phyloP scores from a whole-genome alignment of 345 rosid species.

The Populus tremula region DNA sequence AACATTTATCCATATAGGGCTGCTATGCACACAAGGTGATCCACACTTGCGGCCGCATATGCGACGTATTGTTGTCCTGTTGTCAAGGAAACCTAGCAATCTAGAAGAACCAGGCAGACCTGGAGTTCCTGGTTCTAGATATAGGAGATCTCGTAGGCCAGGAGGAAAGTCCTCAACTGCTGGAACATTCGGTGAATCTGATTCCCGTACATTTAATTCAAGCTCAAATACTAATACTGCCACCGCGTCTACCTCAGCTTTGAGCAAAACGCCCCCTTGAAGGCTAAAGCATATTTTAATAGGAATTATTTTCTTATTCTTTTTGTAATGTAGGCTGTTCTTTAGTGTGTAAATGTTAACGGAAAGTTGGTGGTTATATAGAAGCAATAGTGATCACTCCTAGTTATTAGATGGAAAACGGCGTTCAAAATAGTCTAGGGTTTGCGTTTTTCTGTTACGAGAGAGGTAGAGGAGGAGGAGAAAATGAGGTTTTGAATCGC shows the following conservation, averaged over 20 bases:
- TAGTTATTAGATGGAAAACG: not conserved
- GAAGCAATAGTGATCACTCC: not conserved
- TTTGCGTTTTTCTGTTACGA: too few species aligned
- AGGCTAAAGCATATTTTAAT: not conserved
- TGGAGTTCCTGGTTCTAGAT: conserved; percentile 60
- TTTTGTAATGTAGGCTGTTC: not conserved
- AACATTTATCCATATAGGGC: conserved; percentile 69
- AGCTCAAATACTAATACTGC: conserved; percentile 40
- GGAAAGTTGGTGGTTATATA: not conserved
- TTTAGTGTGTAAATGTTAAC: not conserved
- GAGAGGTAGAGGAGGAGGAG: not conserved
- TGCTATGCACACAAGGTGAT: conserved; percentile 83
- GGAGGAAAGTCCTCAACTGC: conserved; percentile 40
- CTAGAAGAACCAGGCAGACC: conserved; percentile 70
- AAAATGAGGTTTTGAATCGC: not conserved
- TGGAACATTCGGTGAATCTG: conserved; percentile 34
- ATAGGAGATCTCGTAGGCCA: conserved; percentile 54
- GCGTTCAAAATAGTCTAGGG: not conserved
- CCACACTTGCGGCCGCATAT: conserved; percentile 64
- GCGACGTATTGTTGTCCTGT: conserved; percentile 60
- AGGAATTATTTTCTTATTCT: not conserved
- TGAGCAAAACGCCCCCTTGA: conserved; percentile 23
- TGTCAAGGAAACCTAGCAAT: conserved; percentile 52
- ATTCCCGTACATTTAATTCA: conserved; percentile 44
- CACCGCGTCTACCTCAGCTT: conserved; percentile 34